Percentiles rank a stretch among this genome's conserved stretches.
phyloP scores from a whole-genome alignment of 2,329 filamentous ascomycete genomes.

The Monilinia polystroma region DNA sequence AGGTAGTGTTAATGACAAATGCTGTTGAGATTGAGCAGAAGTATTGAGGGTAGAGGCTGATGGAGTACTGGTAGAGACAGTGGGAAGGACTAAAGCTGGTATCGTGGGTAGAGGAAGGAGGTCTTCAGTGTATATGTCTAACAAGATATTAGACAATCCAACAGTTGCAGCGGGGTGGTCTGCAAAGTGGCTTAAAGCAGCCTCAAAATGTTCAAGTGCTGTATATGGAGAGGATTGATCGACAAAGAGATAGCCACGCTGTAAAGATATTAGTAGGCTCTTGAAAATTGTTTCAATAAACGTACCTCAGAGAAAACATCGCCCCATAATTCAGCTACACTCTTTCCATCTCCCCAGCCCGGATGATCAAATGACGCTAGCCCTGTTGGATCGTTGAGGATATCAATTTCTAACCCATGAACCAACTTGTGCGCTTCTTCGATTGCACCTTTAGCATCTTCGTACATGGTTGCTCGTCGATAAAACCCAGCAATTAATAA shows the following conservation, averaged over 20 bases:
- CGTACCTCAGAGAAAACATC: constrained; percentile 81
- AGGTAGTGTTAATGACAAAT: constrained; percentile 24
- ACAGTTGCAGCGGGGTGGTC: constrained; percentile 81
- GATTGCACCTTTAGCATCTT: constrained; percentile 77
- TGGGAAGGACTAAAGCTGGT: constrained; percentile 38
- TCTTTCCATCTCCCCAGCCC: constrained; percentile 78
- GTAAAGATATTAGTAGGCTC: constrained; percentile 35
- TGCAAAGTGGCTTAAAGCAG: constrained; percentile 73
- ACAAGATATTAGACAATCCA: constrained; percentile 77
- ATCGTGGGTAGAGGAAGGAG: constrained; percentile 57
- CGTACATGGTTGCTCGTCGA: constrained; percentile 72
- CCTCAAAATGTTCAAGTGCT: constrained; percentile 77
- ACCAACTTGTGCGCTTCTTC: constrained; percentile 79
- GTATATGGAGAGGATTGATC: constrained; percentile 52
- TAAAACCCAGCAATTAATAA: constrained; percentile 88
- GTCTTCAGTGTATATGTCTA: constrained; percentile 77
- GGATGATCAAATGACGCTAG: constrained; percentile 60
- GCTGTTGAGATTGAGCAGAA: constrained; percentile 24
- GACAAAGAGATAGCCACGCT: constrained; percentile 40
- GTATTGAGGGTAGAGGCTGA: constrained; percentile 35
- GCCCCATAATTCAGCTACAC: constrained; percentile 78
- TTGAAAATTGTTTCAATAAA: constrained; percentile 7
- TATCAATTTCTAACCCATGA: constrained; percentile 65
- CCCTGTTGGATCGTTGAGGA: constrained; percentile 60
- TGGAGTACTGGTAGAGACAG: constrained; percentile 29